phyloP scores from a whole-genome alignment of 108 stramenopile species.

The Cyclotella choctawhatcheeana region DNA sequence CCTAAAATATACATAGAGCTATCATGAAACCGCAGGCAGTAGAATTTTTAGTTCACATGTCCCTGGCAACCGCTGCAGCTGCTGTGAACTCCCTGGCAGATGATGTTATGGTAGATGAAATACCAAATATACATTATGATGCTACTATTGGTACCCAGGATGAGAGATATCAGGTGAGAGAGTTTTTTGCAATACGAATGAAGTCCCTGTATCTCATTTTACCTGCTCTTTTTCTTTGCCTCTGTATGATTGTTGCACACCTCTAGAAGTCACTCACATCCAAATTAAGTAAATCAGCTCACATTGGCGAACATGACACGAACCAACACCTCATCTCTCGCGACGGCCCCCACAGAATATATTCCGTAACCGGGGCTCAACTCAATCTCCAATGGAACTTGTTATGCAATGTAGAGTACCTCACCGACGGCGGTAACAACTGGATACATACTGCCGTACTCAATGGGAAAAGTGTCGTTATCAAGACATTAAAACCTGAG shows the following conservation, averaged over 20 bases:
- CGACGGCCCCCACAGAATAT: slow-evolving; percentile 47
- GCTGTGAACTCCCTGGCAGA: slow-evolving; percentile 74
- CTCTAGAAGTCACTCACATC: not conserved
- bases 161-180: slow-evolving; percentile 21
- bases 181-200: too few relatives aligned
- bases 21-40: slow-evolving; percentile 81
- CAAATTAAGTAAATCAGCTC: slow-evolving; percentile 40
- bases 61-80: slow-evolving; percentile 75
- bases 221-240: not conserved
- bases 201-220: too few relatives aligned
- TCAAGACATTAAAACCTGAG: slow-evolving; percentile 91
- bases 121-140: slow-evolving; percentile 24
- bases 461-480: slow-evolving; percentile 78
- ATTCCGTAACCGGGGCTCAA: slow-evolving; percentile 77
- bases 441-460: slow-evolving; percentile 93
- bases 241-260: too few relatives aligned
- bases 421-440: slow-evolving; percentile 91
- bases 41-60: slow-evolving; percentile 88
- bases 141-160: slow-evolving; percentile 29
- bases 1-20: too few relatives aligned
- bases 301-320: slow-evolving; percentile 4
- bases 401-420: slow-evolving; percentile 87
- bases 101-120: slow-evolving; percentile 67
- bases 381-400: slow-evolving; percentile 83
- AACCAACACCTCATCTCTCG: slow-evolving; percentile 20